Conservation (phyloP, 2,329 filamentous ascomycete genomes). For the Rhinocladiella similis region DNA sequence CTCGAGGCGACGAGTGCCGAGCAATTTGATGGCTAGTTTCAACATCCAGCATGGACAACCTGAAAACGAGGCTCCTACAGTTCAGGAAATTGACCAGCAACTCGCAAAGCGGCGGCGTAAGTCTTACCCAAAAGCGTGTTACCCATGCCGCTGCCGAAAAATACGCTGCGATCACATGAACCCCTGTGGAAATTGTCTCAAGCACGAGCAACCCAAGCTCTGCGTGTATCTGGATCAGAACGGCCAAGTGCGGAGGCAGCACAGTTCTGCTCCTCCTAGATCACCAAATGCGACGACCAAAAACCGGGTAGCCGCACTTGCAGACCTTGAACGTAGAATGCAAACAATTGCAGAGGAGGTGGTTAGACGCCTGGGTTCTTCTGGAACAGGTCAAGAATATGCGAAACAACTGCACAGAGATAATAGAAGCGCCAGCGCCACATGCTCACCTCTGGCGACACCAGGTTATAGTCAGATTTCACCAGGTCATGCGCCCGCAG, state of each 20-base stretch:
- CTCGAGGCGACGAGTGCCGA: not conserved
- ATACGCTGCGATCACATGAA: constrained; percentile 8
- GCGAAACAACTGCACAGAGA: not conserved
- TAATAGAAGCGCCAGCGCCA: not conserved
- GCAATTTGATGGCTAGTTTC: not conserved
- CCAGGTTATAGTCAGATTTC: not conserved
- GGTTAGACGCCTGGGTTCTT: constrained; percentile 1
- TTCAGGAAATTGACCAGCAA: constrained; percentile 5
- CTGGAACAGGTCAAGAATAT: not conserved
- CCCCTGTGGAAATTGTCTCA: constrained; percentile 11
- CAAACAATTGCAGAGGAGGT: constrained; percentile 12
- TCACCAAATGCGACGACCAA: constrained; percentile 3
- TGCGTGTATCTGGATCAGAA: constrained; percentile 11
- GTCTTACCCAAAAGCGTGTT: constrained; percentile 11
- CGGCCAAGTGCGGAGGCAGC: constrained; percentile 2
- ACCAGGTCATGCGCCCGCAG: not conserved
- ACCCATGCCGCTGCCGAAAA: constrained; percentile 10
- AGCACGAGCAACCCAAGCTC: constrained; percentile 9
- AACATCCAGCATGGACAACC: not conserved
- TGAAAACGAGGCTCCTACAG: not conserved
- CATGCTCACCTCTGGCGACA: not conserved
- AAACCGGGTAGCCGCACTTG: constrained; percentile 5
- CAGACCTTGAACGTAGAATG: constrained; percentile 10
- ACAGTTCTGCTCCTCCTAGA: not conserved
- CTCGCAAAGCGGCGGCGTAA: constrained; percentile 9